Evolutionary conservation across 495 filamentous ascomycete species (phyloP).

Genomic region (Neurospora tetraspora): DNA sequence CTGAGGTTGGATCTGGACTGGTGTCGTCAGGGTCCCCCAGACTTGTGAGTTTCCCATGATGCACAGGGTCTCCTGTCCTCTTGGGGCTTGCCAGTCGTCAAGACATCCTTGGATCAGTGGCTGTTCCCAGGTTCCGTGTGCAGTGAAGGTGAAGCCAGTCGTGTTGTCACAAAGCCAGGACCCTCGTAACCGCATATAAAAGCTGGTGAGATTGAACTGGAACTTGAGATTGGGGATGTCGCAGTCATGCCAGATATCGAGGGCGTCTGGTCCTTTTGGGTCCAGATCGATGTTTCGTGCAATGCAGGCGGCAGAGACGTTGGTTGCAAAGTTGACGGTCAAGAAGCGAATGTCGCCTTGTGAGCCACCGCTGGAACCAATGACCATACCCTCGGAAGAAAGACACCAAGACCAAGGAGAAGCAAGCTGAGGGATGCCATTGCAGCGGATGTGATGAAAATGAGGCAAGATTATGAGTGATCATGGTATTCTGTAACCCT

Average conservation of each 20-base stretch:
- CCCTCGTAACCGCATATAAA: conserved; percentile 8
- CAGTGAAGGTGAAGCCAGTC: conserved; percentile 9
- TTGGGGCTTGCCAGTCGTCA: conserved; percentile 8
- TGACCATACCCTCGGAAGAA: conserved; percentile 8
- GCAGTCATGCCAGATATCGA: conserved; percentile 15
- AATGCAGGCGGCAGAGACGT: too few relatives aligned
- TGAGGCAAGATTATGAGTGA: too few relatives aligned
- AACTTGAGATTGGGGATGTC: conserved; percentile 11
- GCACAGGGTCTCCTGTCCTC: conserved; percentile 13
- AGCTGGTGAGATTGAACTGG: conserved; percentile 9
- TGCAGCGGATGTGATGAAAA: background rate
- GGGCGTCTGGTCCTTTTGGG: background rate
- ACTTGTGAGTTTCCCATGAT: conserved; percentile 17
- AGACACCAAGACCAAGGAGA: conserved; percentile 6
- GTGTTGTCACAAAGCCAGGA: conserved; percentile 10
- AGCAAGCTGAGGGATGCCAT: background rate
- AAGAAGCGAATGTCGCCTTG: conserved; percentile 18
- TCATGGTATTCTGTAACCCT: too few relatives aligned
- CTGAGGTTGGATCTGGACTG: conserved; percentile 13
- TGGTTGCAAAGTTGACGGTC: conserved; percentile 13
- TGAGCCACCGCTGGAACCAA: conserved; percentile 13
- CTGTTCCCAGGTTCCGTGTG: conserved; percentile 9
- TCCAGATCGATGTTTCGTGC: too few relatives aligned
- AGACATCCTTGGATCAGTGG: conserved; percentile 13
- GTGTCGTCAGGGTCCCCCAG: conserved; percentile 6